Percentiles rank a stretch among this genome's conserved stretches.
Conservation (phyloP, 2,329 filamentous ascomycete genomes). For the Coleophoma eucalyptorum region DNA sequence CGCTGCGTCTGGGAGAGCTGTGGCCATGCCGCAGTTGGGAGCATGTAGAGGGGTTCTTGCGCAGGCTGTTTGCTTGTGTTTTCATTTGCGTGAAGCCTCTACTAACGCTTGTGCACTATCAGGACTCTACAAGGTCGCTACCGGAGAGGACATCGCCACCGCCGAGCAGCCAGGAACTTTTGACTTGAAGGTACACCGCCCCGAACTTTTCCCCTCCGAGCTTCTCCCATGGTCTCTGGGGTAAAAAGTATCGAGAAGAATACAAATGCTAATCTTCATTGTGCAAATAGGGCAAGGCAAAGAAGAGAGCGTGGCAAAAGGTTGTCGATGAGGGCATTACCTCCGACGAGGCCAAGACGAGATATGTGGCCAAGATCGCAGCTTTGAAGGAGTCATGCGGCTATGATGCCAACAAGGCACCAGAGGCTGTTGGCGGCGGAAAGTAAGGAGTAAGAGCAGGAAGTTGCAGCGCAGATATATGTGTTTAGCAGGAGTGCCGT, state of each 20-base stretch:
- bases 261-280: neutral
- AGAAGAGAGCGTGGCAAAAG: constrained; percentile 75
- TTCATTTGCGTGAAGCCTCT: neutral
- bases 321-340: constrained; percentile 58
- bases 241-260: neutral
- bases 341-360: constrained; percentile 65
- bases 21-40: no score
- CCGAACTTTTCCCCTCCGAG: neutral
- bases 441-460: neutral
- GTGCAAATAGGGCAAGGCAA: constrained; percentile 61
- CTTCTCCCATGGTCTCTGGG: neutral
- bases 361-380: constrained; percentile 73
- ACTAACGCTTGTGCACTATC: neutral
- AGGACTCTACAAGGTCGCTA: constrained; percentile 58
- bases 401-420: constrained; percentile 59
- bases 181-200: constrained; percentile 48
- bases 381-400: constrained; percentile 67
- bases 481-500: no score
- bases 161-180: constrained; percentile 64
- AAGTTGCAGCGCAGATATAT: neutral
- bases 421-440: constrained; percentile 47
- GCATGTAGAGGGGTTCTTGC: no score
- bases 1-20: no score
- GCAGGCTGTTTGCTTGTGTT: no score
- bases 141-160: constrained; percentile 50